These are phyloP conservation scores for Metschnikowia bowlesiae DNA, from an alignment of 805 yeast species.

Conservation along the genomic window DNA sequence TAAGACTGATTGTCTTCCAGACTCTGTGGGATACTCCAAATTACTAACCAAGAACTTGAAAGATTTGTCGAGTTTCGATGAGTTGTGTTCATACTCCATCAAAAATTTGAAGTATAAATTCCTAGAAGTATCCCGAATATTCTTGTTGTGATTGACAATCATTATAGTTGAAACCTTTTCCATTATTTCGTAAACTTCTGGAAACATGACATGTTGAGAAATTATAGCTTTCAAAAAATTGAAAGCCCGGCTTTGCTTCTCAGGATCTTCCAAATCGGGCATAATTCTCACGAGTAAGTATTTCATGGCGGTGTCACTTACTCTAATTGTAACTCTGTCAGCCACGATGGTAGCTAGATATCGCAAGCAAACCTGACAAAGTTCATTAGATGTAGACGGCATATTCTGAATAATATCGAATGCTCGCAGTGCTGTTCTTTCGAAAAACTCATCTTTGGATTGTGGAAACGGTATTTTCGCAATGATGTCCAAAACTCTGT, in stretches of 20 bases:
- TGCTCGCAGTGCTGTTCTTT: constrained; percentile 55
- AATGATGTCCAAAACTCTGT: constrained; percentile 57
- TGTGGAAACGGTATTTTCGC: constrained; percentile 60
- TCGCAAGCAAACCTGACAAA: constrained; percentile 75
- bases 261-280: constrained; percentile 89
- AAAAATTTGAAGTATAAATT: constrained; percentile 77
- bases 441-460: constrained; percentile 49
- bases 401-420: constrained; percentile 65
- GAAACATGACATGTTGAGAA: constrained; percentile 65
- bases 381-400: constrained; percentile 71
- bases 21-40: constrained; percentile 75
- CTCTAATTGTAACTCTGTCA: constrained; percentile 57
- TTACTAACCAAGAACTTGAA: constrained; percentile 77
- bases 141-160: constrained; percentile 83
- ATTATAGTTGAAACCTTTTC: constrained; percentile 74
- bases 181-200: constrained; percentile 88
- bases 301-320: constrained; percentile 69
- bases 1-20: constrained; percentile 87
- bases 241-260: constrained; percentile 82
- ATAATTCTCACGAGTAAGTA: constrained; percentile 66
- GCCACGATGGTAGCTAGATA: constrained; percentile 70
- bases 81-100: constrained; percentile 93
- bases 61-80: constrained; percentile 76
- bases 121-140: constrained; percentile 80
- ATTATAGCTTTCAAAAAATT: constrained; percentile 77